Evolutionary conservation across 2,329 filamentous ascomycete genomes (phyloP), one percentile per base, ranked within the genome.

Genomic region (Lachnellula occidentalis): DNA sequence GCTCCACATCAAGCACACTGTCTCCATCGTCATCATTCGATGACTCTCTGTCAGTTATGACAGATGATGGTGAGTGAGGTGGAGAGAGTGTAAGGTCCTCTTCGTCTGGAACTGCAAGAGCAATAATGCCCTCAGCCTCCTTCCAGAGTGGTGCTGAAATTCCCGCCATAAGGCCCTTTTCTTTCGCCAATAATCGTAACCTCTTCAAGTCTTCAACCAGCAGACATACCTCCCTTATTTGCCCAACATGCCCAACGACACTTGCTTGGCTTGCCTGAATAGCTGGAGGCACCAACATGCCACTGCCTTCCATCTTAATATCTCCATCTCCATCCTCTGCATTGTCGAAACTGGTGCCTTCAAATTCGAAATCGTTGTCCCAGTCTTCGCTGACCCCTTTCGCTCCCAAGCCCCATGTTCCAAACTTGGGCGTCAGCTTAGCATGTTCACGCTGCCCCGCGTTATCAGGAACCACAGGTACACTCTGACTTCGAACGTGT

Each of bases 361-460:
- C 68, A 67, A 92, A 92, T 57, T 92, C 88, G 63, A 95, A 94
- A 68, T 95, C 90, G 59, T 92, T 88, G 63, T 92, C 90, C 90
- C 90, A 95, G 66, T 94, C 89, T 68, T 95, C 90, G 58, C 86
- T 92, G 11, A 85, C 85, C 15, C 82, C 86, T 69, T 92, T 92
- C 58, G 82, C 85, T n/a, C 86, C 83, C 42, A 90, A 73, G 2
- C 87, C 88, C 88, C 88, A 92, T 1, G 88, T 92, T 43, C 88
- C 87, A 66, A 90, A 92, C 64, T 91, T 92, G 51, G 79, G 74
- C 1, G 72, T 79, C n/a, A 80, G 69, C 73, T 87, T 66, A 69
- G 67, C 56, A 48, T 70, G 66, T 70, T 78, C 68, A 78, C 86
- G 58, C 71, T 76, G 70, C 63, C 74, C 72, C 58, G 73, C 70